These are phyloP conservation scores for Stropharia rugosoannulata DNA, from an alignment of 768 basidiomycete species.

Conservation along the genomic window DNA sequence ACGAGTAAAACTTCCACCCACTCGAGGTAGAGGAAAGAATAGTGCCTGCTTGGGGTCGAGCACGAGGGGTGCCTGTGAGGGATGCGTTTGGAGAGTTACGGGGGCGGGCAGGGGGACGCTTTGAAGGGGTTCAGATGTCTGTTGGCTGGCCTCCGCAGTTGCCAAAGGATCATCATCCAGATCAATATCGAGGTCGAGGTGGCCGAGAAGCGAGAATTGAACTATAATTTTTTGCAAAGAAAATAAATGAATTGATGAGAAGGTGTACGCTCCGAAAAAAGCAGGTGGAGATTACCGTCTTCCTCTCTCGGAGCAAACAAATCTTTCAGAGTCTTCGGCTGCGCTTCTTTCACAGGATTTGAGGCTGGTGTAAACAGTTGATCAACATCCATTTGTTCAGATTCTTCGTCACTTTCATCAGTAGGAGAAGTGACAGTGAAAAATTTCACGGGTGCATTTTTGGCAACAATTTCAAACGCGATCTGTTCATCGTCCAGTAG, in stretches of 20 bases:
- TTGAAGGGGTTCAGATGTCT: slow-evolving; percentile 4
- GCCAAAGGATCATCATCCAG: slow-evolving; percentile 54
- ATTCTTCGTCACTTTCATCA: slow-evolving; percentile 9
- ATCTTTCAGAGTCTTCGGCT: slow-evolving; percentile 55
- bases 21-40: slow-evolving; percentile 56
- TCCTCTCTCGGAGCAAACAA: slow-evolving; percentile 72
- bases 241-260: background rate
- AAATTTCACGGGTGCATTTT: slow-evolving; percentile 13
- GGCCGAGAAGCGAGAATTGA: slow-evolving; percentile 73
- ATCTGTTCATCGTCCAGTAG: slow-evolving; percentile 22
- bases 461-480: slow-evolving; percentile 35
- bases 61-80: slow-evolving; percentile 26
- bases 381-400: slow-evolving; percentile 9
- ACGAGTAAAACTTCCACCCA: slow-evolving; percentile 20
- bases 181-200: slow-evolving; percentile 73
- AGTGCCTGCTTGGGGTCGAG: slow-evolving; percentile 56
- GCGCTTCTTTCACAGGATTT: background rate
- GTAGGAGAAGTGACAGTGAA: background rate
- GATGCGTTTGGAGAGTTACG: slow-evolving; percentile 18
- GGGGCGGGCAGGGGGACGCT: slow-evolving; percentile 7
- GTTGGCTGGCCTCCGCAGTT: slow-evolving; percentile 11
- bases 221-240: slow-evolving; percentile 28
- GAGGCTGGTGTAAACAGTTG: background rate
- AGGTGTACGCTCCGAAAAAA: background rate
- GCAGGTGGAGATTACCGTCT: slow-evolving; percentile 42